These are phyloP conservation scores for Teratosphaeria pseudoeucalypti DNA, from an alignment of 2,329 filamentous ascomycete genomes.

Conservation along the genomic window DNA sequence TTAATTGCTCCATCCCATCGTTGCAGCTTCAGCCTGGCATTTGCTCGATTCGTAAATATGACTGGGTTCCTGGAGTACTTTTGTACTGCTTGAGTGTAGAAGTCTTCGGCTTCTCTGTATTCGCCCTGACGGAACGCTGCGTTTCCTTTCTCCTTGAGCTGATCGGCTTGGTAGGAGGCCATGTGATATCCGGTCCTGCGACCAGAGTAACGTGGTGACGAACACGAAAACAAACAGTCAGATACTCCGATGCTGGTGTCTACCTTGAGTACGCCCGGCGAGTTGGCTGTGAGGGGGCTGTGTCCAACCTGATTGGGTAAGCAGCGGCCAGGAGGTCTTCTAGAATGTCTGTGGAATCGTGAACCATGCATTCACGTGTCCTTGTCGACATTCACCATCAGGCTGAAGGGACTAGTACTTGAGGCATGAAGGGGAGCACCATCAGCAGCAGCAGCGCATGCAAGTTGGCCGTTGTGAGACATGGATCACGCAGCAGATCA, in stretches of 20 bases:
- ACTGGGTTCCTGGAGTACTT: constrained; percentile 66
- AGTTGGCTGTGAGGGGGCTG: background rate
- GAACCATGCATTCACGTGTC: background rate
- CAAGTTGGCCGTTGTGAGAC: background rate
- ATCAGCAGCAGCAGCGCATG: background rate
- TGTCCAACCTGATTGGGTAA: background rate
- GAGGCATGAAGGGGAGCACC: background rate
- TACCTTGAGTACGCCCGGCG: too few relatives aligned
- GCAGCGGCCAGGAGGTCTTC: background rate
- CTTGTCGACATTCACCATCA: background rate
- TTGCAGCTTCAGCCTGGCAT: constrained; percentile 65
- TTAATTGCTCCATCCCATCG: constrained; percentile 64
- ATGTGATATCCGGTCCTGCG: background rate
- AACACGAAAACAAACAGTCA: too few relatives aligned
- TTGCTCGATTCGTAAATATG: constrained; percentile 82
- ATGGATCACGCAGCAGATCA: background rate
- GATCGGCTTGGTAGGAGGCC: constrained; percentile 30
- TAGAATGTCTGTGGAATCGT: background rate
- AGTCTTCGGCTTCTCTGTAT: constrained; percentile 53
- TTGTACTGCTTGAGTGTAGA: constrained; percentile 66
- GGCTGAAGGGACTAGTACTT: too few relatives aligned
- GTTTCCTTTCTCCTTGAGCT: constrained; percentile 48
- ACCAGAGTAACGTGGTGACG: background rate
- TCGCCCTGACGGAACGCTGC: constrained; percentile 55
- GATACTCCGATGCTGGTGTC: too few relatives aligned